A percentile compares a stretch with the other conserved stretches of the same genome.
Conservation (phyloP, 192 early-diverging fungal species). For the Rhizophlyctis rosea region DNA sequence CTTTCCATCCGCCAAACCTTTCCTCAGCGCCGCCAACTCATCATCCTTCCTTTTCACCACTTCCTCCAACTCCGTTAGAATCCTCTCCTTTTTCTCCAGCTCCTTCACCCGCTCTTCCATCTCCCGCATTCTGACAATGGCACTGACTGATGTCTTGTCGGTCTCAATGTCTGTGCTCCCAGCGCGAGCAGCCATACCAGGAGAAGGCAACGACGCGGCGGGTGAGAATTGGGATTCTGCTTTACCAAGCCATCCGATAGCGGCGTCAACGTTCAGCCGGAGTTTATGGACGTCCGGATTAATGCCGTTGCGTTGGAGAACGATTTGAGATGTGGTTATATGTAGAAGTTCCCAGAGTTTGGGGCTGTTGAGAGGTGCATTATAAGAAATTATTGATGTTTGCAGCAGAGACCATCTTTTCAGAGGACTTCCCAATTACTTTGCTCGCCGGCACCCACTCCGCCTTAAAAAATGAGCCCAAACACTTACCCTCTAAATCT, state of each 20-base stretch:
- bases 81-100: conserved; percentile 12
- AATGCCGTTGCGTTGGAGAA: conserved; percentile 20
- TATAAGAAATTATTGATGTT: no score
- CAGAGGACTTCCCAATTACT: no score
- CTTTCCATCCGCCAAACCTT: no score
- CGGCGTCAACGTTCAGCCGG: conserved; percentile 12
- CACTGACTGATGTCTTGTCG: no score
- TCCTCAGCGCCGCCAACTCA: conserved; percentile 1
- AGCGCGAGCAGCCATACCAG: no score
- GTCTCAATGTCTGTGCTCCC: no score
- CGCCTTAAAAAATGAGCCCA: no score
- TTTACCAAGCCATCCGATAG: background rate
- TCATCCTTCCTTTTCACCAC: conserved; percentile 7
- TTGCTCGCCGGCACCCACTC: no score
- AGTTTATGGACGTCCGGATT: conserved; percentile 11
- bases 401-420: no score
- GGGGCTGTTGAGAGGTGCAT: no score
- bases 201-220: no score
- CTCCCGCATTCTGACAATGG: background rate
- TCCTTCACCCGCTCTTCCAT: conserved; percentile 8
- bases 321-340: conserved; percentile 3
- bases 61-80: conserved; percentile 4
- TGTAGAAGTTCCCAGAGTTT: conserved; percentile 24
- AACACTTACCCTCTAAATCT: conserved; percentile 8
- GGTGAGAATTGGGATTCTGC: background rate